Evolutionary conservation across 2,329 filamentous ascomycete genomes (phyloP).

Genomic region (Neopestalotiopsis sp.): DNA sequence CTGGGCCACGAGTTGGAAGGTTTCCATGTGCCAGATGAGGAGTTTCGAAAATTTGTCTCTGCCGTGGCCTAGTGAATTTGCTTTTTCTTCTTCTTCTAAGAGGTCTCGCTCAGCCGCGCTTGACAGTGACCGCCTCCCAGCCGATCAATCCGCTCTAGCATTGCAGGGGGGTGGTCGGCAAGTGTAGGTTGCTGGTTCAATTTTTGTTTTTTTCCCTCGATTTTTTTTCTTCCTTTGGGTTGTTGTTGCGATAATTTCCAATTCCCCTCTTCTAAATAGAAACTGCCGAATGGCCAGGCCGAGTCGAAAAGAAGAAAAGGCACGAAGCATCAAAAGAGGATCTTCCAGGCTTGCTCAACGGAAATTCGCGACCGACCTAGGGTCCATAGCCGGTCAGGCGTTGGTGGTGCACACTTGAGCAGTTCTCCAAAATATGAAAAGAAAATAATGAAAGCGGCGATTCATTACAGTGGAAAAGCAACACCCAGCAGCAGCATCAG

Average conservation of each 20-base stretch:
- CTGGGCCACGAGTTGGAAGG: constrained; percentile 7
- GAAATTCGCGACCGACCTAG: not conserved
- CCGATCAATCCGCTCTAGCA: not conserved
- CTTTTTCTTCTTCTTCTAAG: constrained; percentile 7
- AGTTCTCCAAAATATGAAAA: not conserved
- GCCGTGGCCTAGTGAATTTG: not conserved
- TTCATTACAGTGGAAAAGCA: not conserved
- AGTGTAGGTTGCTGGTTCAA: not conserved
- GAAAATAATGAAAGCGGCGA: not conserved
- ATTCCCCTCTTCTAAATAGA: not conserved
- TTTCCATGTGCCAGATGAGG: constrained; percentile 9
- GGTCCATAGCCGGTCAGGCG: not conserved
- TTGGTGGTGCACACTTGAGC: not conserved
- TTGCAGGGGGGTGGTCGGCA: constrained; percentile 9
- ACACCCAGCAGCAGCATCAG: not conserved
- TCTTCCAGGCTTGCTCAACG: not conserved
- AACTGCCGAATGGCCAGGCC: not conserved
- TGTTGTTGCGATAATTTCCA: not conserved
- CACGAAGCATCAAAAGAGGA: not conserved
- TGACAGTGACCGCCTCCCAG: constrained; percentile 6
- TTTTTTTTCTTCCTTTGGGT: not conserved
- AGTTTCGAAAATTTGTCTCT: not conserved
- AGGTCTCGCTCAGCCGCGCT: constrained; percentile 8
- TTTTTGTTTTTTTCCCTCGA: not conserved
- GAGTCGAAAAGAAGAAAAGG: not conserved